Evolutionary conservation across 805 yeast species (phyloP).

Genomic region (Pichia manshurica): DNA sequence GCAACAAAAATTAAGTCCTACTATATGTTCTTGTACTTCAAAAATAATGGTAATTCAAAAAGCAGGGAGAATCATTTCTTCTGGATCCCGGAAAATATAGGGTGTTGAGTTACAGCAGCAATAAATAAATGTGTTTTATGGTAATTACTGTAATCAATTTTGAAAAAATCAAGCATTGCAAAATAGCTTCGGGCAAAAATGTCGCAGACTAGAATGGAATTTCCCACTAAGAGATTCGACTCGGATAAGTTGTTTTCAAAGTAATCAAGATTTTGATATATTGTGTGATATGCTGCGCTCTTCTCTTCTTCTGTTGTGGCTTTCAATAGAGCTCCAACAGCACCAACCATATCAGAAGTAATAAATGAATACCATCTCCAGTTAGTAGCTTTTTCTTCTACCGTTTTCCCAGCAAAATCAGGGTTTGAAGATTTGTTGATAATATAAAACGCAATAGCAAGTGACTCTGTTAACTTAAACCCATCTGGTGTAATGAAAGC

Average conservation of each 20-base stretch:
- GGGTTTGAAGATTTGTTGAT: constrained; percentile 19
- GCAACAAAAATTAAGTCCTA: too few species aligned
- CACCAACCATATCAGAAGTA: constrained; percentile 46
- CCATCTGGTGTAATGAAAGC: constrained; percentile 7
- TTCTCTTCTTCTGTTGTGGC: not conserved
- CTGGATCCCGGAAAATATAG: not conserved
- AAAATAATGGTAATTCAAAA: too few species aligned
- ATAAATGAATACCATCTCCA: constrained; percentile 71
- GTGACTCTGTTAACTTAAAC: constrained; percentile 6
- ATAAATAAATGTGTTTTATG: not conserved
- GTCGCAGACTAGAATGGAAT: not conserved
- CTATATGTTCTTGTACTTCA: too few species aligned
- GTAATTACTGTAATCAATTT: not conserved
- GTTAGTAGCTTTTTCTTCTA: constrained; percentile 53
- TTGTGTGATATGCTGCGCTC: not conserved
- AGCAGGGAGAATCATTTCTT: not conserved
- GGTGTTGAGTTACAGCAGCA: not conserved
- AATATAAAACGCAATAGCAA: constrained; percentile 7
- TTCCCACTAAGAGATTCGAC: not conserved
- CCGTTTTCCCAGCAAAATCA: constrained; percentile 52
- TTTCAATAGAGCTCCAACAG: not conserved
- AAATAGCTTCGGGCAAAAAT: not conserved
- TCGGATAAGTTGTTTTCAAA: not conserved
- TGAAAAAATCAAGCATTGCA: not conserved
- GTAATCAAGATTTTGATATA: not conserved